Evolutionary conservation across 1,139 yeast species (phyloP).

Genomic region (Geotrichum klebahnii): DNA sequence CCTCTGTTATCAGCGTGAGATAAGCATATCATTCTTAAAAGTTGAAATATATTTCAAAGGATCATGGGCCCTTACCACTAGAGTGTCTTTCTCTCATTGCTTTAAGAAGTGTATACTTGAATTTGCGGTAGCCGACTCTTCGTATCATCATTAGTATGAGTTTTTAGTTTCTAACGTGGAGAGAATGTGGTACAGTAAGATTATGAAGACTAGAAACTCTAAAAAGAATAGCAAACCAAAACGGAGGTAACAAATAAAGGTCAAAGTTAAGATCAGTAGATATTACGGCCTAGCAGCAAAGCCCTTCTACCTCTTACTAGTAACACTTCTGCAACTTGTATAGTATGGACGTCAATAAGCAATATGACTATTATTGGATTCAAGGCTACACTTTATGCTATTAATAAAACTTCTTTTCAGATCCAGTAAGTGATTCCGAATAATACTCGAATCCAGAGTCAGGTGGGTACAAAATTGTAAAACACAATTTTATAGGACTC

Average conservation of each 20-base stretch:
- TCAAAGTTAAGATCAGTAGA: constrained; percentile 33
- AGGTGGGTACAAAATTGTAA: constrained; percentile 53
- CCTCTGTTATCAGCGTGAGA: constrained; percentile 67
- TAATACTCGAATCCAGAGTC: constrained; percentile 63
- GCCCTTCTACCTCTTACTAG: constrained; percentile 45
- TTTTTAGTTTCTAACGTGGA: constrained; percentile 75
- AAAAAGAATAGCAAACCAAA: constrained; percentile 11
- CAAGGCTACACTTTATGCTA: constrained; percentile 56
- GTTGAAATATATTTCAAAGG: constrained; percentile 57
- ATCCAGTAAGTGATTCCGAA: constrained; percentile 52
- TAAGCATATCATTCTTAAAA: constrained; percentile 66
- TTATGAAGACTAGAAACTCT: constrained; percentile 60
- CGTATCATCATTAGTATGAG: constrained; percentile 54
- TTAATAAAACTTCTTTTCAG: constrained; percentile 58
- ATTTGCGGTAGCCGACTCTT: constrained; percentile 47
- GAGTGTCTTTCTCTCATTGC: constrained; percentile 87
- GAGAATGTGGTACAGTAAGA: constrained; percentile 78
- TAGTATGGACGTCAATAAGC: constrained; percentile 73
- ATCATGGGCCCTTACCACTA: constrained; percentile 72
- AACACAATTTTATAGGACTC: constrained; percentile 56
- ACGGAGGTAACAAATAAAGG: constrained; percentile 31
- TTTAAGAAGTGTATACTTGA: constrained; percentile 52
- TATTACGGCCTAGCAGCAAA: constrained; percentile 53
- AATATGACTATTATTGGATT: constrained; percentile 70
- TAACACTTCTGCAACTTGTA: constrained; percentile 45